Conservation (phyloP, 305 asterid genomes). For the Fraxinus paxiana region DNA sequence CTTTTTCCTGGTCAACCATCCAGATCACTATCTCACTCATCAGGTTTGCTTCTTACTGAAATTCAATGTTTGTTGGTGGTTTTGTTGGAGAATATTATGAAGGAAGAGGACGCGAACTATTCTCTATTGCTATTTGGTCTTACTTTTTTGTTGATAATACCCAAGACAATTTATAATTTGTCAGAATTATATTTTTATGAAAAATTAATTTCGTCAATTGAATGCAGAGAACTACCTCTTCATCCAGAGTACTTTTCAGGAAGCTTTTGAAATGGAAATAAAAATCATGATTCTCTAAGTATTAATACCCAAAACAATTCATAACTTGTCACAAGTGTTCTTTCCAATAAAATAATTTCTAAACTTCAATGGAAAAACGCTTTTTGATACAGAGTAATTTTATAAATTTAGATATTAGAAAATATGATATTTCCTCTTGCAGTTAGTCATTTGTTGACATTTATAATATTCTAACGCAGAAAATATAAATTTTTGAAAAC, state of each 20-base stretch:
- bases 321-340: not conserved
- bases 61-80: not conserved
- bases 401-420: not conserved
- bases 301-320: not conserved
- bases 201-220: not conserved
- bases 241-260: not conserved
- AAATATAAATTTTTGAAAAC: not conserved
- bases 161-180: not conserved
- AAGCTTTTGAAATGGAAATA: not conserved
- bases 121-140: constrained; percentile 5
- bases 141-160: not conserved
- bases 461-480: not conserved
- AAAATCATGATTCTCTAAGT: not conserved
- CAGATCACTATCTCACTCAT: constrained; percentile 80
- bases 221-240: not conserved
- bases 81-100: not conserved
- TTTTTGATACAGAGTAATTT: not conserved
- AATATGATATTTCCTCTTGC: not conserved
- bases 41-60: constrained; percentile 49
- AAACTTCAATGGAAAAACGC: not conserved
- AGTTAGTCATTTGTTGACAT: constrained; percentile 11
- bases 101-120: constrained; percentile 5
- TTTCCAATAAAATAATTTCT: not conserved
- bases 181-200: not conserved
- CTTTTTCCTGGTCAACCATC: constrained; percentile 97